Base-by-base conservation (phyloP, 164 flowering plant genomes). In the Saururus chinensis region DNA sequence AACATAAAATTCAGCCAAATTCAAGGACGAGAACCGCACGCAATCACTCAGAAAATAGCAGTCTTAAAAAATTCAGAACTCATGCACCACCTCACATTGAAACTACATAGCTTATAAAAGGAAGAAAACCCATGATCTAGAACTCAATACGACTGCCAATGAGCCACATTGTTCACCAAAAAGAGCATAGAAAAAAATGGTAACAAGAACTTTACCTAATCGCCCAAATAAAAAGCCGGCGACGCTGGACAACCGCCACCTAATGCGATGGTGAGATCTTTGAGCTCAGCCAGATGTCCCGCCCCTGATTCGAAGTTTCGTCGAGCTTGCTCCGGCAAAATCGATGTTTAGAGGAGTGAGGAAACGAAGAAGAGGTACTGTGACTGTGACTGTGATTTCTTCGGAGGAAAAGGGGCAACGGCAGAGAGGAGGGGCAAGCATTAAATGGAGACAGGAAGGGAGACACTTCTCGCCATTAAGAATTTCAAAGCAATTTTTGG, bases 381-480 rank as follows among this genome's bases (percentile, higher is more conserved):
- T n/a, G n/a, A n/a, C n/a, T n/a, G n/a, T n/a, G n/a, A n/a, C n/a
- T n/a, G n/a, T n/a, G n/a, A n/a, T n/a, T n/a, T n/a, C n/a, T n/a
- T 21, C 22, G 14, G 51, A 25, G n/a, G 30, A 25, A 12, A n/a
- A 30, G 56, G 56, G 53, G 22, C 42, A 61, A 21, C 24, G 16
- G n/a, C 21, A 30, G 57, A 26, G 64, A 0, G 42, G 13, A 26
- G 25, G 37, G 4, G 40, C 5, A 56, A 61, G 60, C 48, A 58
- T 17, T 58, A 58, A 58, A 58, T 58, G 60, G 60, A 37, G 60
- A 60, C 52, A 21, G 52, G 26, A 22, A 14, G 62, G 9, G 60
- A 37, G 52, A 41, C 51, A 40, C 51, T 20, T 20, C 62, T 60
- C 62, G 62, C 52, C 55, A 61, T 61, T 61, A 61, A 60, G 23